These are phyloP conservation scores for Candida gigantensis DNA, from an alignment of 1,139 yeast genomes.

Conservation along the genomic window DNA sequence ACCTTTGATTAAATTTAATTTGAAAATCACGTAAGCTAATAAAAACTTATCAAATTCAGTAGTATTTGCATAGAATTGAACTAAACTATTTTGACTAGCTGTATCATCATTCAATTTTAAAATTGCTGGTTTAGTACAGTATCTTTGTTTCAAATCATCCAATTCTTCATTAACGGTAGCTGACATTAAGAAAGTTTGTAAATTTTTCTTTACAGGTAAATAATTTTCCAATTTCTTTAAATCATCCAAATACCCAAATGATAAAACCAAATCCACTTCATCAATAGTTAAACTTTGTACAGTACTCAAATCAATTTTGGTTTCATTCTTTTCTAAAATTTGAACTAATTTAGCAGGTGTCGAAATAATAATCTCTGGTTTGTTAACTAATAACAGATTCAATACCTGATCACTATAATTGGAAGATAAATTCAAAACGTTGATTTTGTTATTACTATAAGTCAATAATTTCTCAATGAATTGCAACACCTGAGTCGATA, in stretches of 20 bases:
- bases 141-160: slow-evolving; percentile 68
- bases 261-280: slow-evolving; percentile 89
- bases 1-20: slow-evolving; percentile 84
- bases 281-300: slow-evolving; percentile 82
- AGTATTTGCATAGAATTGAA: slow-evolving; percentile 85
- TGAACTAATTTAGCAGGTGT: slow-evolving; percentile 82
- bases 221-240: slow-evolving; percentile 61
- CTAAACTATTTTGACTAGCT: slow-evolving; percentile 55
- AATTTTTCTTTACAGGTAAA: slow-evolving; percentile 69
- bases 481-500: slow-evolving; percentile 78
- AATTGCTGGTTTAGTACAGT: slow-evolving; percentile 85
- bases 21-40: slow-evolving; percentile 87
- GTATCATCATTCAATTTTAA: slow-evolving; percentile 74
- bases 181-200: slow-evolving; percentile 93
- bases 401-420: slow-evolving; percentile 73
- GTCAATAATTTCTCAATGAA: slow-evolving; percentile 68
- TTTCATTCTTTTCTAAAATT: slow-evolving; percentile 52
- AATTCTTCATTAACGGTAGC: slow-evolving; percentile 93
- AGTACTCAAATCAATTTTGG: slow-evolving; percentile 48
- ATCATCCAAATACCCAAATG: slow-evolving; percentile 92
- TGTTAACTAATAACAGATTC: slow-evolving; percentile 64
- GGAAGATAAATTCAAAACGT: slow-evolving; percentile 72
- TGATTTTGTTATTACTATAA: slow-evolving; percentile 69
- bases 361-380: slow-evolving; percentile 80
- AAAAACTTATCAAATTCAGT: slow-evolving; percentile 91